Evolutionary conservation across 306 rosid genomes (phyloP).

Genomic region (Canavalia gladiata): DNA sequence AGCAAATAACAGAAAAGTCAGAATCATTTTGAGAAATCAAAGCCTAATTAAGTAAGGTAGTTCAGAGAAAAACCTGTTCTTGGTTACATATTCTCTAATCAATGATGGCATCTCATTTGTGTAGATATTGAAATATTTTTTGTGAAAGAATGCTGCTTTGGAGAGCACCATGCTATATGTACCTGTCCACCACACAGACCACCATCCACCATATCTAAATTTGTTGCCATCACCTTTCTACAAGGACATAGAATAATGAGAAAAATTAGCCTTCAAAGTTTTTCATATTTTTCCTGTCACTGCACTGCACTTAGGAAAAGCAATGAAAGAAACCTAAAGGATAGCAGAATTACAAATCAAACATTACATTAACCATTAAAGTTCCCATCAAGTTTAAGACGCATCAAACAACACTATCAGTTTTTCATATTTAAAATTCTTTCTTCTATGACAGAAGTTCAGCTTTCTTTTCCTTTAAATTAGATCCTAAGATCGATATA

Average conservation of each 20-base stretch:
- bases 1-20: constrained; percentile 28
- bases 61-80: constrained; percentile 72
- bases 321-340: background rate
- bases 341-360: background rate
- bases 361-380: constrained; percentile 9
- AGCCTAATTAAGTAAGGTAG: background rate
- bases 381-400: constrained; percentile 31
- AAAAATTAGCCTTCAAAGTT: constrained; percentile 11
- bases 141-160: constrained; percentile 97
- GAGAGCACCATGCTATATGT: constrained; percentile 96
- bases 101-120: constrained; percentile 89
- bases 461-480: constrained; percentile 23
- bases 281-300: constrained; percentile 24
- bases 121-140: constrained; percentile 79
- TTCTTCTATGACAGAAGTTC: constrained; percentile 14
- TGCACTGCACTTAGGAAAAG: background rate
- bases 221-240: constrained; percentile 63
- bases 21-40: constrained; percentile 1
- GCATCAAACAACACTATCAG: constrained; percentile 23
- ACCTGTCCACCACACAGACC: constrained; percentile 99
- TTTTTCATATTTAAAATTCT: background rate
- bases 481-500: constrained; percentile 18
- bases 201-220: constrained; percentile 91
- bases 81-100: constrained; percentile 73
- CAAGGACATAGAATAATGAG: constrained; percentile 47